These are phyloP conservation scores for Rhizopogon salebrosus DNA, from an alignment of 768 basidiomycete species.

Conservation along the genomic window DNA sequence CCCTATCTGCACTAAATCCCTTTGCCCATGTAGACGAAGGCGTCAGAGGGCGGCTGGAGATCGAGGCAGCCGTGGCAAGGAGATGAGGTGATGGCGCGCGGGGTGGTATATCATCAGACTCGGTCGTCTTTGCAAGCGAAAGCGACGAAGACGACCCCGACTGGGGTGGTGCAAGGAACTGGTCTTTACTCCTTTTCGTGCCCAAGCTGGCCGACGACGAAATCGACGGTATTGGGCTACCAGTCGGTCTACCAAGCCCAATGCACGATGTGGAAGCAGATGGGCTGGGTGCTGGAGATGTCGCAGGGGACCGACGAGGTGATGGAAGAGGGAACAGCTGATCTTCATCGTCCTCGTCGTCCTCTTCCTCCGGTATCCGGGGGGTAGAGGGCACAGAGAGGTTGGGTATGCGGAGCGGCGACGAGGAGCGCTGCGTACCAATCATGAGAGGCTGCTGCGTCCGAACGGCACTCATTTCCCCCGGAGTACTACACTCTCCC, in stretches of 20 bases:
- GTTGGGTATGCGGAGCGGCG: slow-evolving; percentile 7
- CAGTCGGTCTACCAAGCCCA: not conserved
- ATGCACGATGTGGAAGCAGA: slow-evolving; percentile 25
- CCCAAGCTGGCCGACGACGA: slow-evolving; percentile 12
- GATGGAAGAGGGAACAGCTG: slow-evolving; percentile 57
- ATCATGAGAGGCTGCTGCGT: not conserved
- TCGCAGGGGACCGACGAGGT: slow-evolving; percentile 47
- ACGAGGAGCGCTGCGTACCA: slow-evolving; percentile 4
- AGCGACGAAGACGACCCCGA: slow-evolving; percentile 22
- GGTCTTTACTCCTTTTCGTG: slow-evolving; percentile 1
- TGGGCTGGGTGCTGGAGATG: slow-evolving; percentile 33
- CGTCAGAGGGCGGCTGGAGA: slow-evolving; percentile 15
- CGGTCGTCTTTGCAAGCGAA: slow-evolving; percentile 14
- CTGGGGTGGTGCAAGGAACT: slow-evolving; percentile 17
- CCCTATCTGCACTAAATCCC: not conserved
- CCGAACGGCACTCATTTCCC: not conserved
- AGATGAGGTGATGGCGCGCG: slow-evolving; percentile 19
- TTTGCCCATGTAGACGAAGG: not conserved
- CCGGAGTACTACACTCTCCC: not conserved
- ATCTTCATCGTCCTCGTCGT: slow-evolving; percentile 50
- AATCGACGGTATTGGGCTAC: slow-evolving; percentile 12
- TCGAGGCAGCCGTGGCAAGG: slow-evolving; percentile 16
- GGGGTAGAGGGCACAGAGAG: slow-evolving; percentile 10
- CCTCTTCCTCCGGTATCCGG: slow-evolving; percentile 28
- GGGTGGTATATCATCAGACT: slow-evolving; percentile 7